A percentile compares a stretch with the other conserved stretches of the same genome.
phyloP scores from a whole-genome alignment of 2,329 filamentous ascomycete genomes.

The Fusarium bulbicola region DNA sequence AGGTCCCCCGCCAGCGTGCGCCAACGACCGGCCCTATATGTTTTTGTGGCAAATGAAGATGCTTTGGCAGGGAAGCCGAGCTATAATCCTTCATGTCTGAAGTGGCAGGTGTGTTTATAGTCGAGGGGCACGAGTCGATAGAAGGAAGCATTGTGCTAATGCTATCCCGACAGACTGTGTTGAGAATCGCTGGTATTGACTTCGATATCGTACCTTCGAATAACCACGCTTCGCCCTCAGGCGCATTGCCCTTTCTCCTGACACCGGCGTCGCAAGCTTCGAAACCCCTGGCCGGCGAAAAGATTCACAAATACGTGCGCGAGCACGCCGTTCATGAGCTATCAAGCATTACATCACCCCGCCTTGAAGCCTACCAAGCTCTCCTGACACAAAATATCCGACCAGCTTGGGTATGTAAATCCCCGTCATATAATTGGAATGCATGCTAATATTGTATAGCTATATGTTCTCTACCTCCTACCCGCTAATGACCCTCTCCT shows the following conservation, averaged over 20 bases:
- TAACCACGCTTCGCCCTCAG: conserved; percentile 92
- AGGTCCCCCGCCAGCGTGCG: conserved; percentile 57
- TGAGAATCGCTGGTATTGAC: conserved; percentile 77
- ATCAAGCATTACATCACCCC: conserved; percentile 61
- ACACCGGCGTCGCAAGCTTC: conserved; percentile 53
- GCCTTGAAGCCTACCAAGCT: conserved; percentile 79
- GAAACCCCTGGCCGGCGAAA: conserved; percentile 57
- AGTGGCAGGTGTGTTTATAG: conserved; percentile 81
- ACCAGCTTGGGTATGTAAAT: conserved; percentile 77
- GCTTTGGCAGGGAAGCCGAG: conserved; percentile 72
- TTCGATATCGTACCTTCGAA: conserved; percentile 77
- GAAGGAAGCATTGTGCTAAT: background rate
- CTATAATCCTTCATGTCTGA: conserved; percentile 92
- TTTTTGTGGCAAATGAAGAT: conserved; percentile 77
- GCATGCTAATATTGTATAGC: conserved; percentile 53
- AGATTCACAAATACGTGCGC: conserved; percentile 74
- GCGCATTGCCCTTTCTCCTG: conserved; percentile 87
- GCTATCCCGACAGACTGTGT: conserved; percentile 70
- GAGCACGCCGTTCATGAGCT: conserved; percentile 52
- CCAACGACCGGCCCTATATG: conserved; percentile 69
- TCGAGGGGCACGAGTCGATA: background rate
- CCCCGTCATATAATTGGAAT: background rate
- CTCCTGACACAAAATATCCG: conserved; percentile 81
- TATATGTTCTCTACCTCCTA: conserved; percentile 84
- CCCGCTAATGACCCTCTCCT: conserved; percentile 75